Evolutionary conservation across 148 eudicot species (phyloP).

Genomic region (Fallopia convolvulus): DNA sequence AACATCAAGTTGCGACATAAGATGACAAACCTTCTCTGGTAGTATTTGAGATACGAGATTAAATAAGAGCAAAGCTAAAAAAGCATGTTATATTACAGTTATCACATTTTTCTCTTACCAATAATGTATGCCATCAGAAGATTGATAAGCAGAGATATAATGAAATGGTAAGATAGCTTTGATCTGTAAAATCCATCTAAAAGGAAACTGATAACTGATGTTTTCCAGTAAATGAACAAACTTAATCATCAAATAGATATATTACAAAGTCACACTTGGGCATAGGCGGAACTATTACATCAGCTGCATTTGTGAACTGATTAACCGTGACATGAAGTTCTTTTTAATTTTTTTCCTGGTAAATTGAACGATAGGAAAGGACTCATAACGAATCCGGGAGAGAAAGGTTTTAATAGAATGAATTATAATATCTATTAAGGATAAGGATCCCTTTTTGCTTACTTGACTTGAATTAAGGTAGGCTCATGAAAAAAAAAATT

Average conservation of each 20-base stretch:
- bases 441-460: too few relatives aligned
- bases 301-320: background rate
- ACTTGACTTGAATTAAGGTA: too few relatives aligned
- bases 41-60: background rate
- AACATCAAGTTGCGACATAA: background rate
- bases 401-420: too few relatives aligned
- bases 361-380: background rate
- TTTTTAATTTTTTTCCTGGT: background rate
- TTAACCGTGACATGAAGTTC: background rate
- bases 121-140: constrained; percentile 2
- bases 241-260: background rate
- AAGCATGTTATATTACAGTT: background rate
- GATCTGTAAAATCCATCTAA: background rate
- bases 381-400: too few relatives aligned
- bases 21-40: background rate
- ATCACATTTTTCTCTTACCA: background rate
- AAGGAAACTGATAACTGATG: background rate
- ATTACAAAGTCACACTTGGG: background rate
- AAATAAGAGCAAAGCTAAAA: background rate
- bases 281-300: background rate
- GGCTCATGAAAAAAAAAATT: too few relatives aligned
- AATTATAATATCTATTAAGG: too few relatives aligned
- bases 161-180: background rate
- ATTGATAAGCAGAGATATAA: background rate
- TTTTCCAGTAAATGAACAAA: background rate